A percentile compares a stretch with the other conserved stretches of the same genome.
Conservation (phyloP, 805 yeast genomes). For the Ogataea pini region DNA sequence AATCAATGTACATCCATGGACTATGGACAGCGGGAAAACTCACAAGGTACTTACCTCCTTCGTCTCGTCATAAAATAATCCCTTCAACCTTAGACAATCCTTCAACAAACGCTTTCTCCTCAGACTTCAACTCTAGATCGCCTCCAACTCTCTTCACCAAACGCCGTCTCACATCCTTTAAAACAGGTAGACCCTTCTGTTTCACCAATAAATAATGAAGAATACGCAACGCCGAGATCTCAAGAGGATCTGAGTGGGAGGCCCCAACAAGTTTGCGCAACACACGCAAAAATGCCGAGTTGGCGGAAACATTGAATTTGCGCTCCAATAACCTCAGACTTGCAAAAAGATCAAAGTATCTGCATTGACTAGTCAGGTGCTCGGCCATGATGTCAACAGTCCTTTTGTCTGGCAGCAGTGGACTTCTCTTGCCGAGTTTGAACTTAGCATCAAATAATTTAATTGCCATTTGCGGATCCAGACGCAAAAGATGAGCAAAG, state of each 20-base stretch:
- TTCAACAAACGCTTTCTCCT: background rate
- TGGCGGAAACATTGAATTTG: conserved; percentile 2
- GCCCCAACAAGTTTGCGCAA: conserved; percentile 3
- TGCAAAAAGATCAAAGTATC: conserved; percentile 8
- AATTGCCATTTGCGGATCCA: conserved; percentile 5
- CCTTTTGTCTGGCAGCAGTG: conserved; percentile 2
- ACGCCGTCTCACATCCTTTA: background rate
- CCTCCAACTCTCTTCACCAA: background rate
- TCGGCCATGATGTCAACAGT: conserved; percentile 10
- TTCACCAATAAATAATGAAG: background rate
- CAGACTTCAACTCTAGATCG: background rate
- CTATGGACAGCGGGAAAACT: too few relatives aligned
- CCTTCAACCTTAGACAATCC: background rate
- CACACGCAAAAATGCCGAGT: conserved; percentile 1
- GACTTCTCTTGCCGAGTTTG: background rate
- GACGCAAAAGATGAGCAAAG: conserved; percentile 10
- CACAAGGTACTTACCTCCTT: too few relatives aligned
- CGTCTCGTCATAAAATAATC: background rate
- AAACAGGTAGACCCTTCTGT: background rate
- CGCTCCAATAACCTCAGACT: conserved; percentile 9
- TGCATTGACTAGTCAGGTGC: conserved; percentile 3
- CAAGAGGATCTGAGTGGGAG: background rate
- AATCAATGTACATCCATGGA: too few relatives aligned
- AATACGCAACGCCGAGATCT: conserved; percentile 1
- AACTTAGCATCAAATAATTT: conserved; percentile 13